Evolutionary conservation across 208 protist genomes (phyloP).

Genomic region (Trypanosomatidae sp.): DNA sequence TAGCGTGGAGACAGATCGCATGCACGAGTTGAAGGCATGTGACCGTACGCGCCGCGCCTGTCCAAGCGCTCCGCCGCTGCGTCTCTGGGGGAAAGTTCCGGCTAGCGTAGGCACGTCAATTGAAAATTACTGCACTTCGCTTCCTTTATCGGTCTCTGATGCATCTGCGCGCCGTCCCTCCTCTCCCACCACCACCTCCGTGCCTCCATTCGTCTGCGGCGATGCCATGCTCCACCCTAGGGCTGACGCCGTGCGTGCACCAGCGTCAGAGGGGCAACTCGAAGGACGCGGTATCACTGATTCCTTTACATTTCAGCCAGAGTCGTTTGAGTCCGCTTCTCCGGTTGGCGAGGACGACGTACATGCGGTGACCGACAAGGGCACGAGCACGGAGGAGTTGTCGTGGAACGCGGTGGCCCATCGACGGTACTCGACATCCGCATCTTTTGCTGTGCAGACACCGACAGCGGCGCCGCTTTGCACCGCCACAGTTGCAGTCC

Average conservation of each 20-base stretch:
- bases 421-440: background rate
- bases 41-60: constrained; percentile 8
- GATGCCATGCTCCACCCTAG: background rate
- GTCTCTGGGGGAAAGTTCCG: background rate
- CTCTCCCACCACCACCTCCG: background rate
- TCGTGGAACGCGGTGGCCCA: background rate
- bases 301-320: background rate
- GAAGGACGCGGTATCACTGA: background rate
- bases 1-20: background rate
- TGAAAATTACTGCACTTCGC: background rate
- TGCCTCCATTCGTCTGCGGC: background rate
- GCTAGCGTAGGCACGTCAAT: background rate
- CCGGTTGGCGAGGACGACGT: background rate
- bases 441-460: background rate
- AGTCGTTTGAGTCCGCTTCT: background rate
- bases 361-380: background rate
- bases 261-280: background rate
- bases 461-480: background rate
- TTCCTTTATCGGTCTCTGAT: background rate
- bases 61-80: constrained; percentile 13
- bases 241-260: background rate
- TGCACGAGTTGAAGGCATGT: background rate
- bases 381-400: too few species aligned
- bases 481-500: background rate
- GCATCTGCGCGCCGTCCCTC: background rate